Conservation (phyloP, 1,139 yeast genomes). For the Candida frijolesensis region DNA sequence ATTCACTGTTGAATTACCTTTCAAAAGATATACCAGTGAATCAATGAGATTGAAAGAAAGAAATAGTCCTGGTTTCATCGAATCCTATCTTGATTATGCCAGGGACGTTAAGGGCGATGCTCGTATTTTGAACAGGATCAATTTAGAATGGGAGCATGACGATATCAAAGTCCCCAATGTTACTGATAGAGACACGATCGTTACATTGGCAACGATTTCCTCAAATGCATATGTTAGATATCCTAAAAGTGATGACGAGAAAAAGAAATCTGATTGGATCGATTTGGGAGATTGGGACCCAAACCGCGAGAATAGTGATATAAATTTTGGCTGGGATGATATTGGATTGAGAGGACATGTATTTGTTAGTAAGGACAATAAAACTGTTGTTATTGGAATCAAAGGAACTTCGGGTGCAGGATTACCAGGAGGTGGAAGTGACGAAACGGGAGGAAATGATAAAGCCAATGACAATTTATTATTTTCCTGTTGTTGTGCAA, state of each 20-base stretch:
- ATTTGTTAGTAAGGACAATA: slow-evolving; percentile 65
- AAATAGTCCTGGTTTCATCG: slow-evolving; percentile 62
- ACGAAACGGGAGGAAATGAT: slow-evolving; percentile 78
- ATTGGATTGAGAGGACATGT: slow-evolving; percentile 91
- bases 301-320: slow-evolving; percentile 32
- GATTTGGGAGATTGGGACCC: slow-evolving; percentile 70
- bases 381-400: slow-evolving; percentile 75
- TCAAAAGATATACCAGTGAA: slow-evolving; percentile 21
- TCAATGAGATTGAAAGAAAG: slow-evolving; percentile 58
- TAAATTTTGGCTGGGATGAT: slow-evolving; percentile 81
- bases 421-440: slow-evolving; percentile 69
- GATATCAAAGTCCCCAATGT: slow-evolving; percentile 69
- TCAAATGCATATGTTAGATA: slow-evolving; percentile 87
- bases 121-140: slow-evolving; percentile 38
- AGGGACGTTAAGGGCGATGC: slow-evolving; percentile 47
- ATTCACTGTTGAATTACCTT: slow-evolving; percentile 40
- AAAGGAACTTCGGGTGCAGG: slow-evolving; percentile 95
- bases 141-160: slow-evolving; percentile 58
- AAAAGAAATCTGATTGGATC: slow-evolving; percentile 70
- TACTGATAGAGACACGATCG: slow-evolving; percentile 68
- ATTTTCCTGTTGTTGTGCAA: slow-evolving; percentile 95
- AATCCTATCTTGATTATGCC: slow-evolving; percentile 65
- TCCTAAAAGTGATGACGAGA: slow-evolving; percentile 65
- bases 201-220: slow-evolving; percentile 80
- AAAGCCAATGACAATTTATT: slow-evolving; percentile 84